phyloP scores from a whole-genome alignment of 345 rosid genomes.

The Citrus sp. region DNA sequence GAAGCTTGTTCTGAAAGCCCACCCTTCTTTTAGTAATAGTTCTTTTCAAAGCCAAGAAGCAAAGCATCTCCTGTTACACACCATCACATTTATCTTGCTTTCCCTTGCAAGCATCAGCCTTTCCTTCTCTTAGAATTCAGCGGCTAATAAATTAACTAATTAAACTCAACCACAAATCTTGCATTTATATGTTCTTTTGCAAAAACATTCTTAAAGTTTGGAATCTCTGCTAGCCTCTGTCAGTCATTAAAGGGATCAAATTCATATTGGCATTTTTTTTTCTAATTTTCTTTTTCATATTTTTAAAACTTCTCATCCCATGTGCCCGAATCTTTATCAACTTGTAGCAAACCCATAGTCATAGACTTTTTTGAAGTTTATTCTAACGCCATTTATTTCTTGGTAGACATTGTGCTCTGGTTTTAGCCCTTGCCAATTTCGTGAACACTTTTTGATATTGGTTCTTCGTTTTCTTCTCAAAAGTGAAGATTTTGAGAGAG shows the following conservation, averaged over 20 bases:
- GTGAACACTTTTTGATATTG: background rate
- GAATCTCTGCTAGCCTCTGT: conserved; percentile 34
- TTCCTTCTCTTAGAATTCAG: conserved; percentile 38
- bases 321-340: background rate
- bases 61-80: conserved; percentile 47
- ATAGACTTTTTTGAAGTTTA: background rate
- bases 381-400: background rate
- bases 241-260: conserved; percentile 23
- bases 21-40: conserved; percentile 22
- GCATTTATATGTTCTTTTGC: conserved; percentile 9
- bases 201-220: conserved; percentile 38
- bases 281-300: background rate
- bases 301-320: conserved; percentile 1
- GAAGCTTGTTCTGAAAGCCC: conserved; percentile 49
- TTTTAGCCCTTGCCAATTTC: no score
- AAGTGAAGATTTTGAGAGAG: background rate
- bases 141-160: conserved; percentile 9
- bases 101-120: conserved; percentile 49
- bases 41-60: conserved; percentile 40
- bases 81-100: conserved; percentile 38
- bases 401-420: background rate
- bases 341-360: background rate
- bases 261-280: conserved; percentile 16
- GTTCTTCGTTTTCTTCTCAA: background rate
- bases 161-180: background rate